These are phyloP conservation scores for Fusarium concolor DNA, from an alignment of 2,329 filamentous ascomycete species.

Conservation along the genomic window DNA sequence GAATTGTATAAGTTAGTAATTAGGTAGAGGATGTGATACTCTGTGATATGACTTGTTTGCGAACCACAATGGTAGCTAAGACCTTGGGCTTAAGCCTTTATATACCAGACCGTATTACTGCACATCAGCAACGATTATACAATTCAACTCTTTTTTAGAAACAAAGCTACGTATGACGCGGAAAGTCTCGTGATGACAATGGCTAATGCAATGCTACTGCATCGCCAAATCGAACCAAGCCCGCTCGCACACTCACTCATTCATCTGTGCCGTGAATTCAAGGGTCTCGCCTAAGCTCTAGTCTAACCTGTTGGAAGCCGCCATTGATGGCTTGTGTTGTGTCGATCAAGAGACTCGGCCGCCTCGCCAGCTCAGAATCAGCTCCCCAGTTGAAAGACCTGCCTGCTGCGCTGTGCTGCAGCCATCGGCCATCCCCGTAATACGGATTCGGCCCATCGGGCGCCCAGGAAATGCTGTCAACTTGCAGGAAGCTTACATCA, in stretches of 20 bases:
- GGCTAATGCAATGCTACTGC: constrained; percentile 26
- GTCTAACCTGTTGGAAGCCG: constrained; percentile 12
- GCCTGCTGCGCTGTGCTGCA: neutral
- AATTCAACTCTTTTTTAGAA: neutral
- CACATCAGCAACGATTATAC: neutral
- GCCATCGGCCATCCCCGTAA: constrained; percentile 26
- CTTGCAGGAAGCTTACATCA: constrained; percentile 28
- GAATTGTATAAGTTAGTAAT: neutral
- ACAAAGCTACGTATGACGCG: constrained; percentile 30
- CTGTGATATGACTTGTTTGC: neutral
- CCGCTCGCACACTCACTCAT: constrained; percentile 8
- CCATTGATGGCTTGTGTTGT: constrained; percentile 7
- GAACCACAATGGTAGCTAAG: constrained; percentile 9
- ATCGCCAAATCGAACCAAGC: constrained; percentile 12
- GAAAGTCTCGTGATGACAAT: constrained; percentile 29
- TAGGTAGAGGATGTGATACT: neutral
- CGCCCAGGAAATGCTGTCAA: constrained; percentile 15
- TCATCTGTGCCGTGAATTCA: constrained; percentile 5
- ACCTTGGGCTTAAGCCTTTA: constrained; percentile 16
- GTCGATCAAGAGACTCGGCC: neutral
- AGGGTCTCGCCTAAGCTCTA: constrained; percentile 22
- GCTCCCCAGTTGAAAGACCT: neutral
- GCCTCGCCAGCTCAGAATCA: constrained; percentile 14
- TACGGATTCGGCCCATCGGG: constrained; percentile 30
- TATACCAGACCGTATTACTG: constrained; percentile 20